Evolutionary conservation across 179 eudicot species (phyloP), one percentile per base, ranked within the genome.

Genomic region (Beta macrorhiza): DNA sequence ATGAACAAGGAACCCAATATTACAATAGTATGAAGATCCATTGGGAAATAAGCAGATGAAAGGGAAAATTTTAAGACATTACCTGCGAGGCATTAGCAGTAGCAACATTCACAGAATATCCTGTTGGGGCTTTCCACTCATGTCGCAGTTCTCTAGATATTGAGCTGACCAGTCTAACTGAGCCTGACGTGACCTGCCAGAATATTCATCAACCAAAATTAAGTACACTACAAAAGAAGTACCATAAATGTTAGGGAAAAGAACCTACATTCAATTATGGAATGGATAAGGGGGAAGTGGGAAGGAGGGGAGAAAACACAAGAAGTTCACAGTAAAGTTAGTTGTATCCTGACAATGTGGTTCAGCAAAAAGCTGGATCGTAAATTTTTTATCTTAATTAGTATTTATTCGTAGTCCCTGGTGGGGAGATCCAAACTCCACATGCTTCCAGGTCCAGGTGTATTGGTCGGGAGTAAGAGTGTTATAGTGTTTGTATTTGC

Each of bases 61-160:
- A 20, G 14, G 79, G 13, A 59, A 17, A 22, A 7, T 53, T 49
- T 61, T 12, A 11, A 45, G 67, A 49, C 77, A 74, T 57, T 37
- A 94, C 99, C 97, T 96, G 99, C 55, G 97, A 88, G 74, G 93
- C 90, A 88, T 96, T 96, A 69, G 99, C 99, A 19, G 99, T 94
- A 47, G 99, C 99, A 78, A 96, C 98, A 89, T 94, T 94, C 78
- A 96, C 84, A 65, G 98, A 91, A 80, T 80, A 96, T 62, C 90
- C 97, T 67, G 89, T 79, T 29, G 97, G 99, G 49, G 98, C 93
- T 80, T 84, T 81, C 99, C 99, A 96, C 85, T 96, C 97, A 86
- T 94, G 63, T 22, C 88, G 88, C 61, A 96, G 86, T 83, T 90
- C 95, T 85, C 97, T 89, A 55, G 97, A 84, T 49, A 83, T 83